phyloP scores from a whole-genome alignment of 306 rosid species.

The Trifolium dubium region DNA sequence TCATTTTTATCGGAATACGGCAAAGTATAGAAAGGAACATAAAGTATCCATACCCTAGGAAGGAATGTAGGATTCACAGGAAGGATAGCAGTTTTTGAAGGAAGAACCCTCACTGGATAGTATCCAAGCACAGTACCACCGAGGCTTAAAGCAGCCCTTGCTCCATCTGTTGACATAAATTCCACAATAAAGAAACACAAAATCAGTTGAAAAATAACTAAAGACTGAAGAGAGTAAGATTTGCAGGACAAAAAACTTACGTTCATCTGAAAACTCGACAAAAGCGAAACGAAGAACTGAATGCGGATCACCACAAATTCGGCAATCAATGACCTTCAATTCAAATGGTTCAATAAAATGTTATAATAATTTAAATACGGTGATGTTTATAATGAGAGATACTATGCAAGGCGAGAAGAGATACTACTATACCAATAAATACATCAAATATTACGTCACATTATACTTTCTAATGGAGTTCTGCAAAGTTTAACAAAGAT shows the following conservation, averaged over 20 bases:
- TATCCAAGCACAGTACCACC: conserved; percentile 95
- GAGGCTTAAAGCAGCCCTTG: conserved; percentile 82
- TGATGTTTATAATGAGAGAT: neutral
- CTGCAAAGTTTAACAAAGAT: conserved; percentile 2
- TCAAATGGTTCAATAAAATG: conserved; percentile 31
- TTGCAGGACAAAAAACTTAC: conserved; percentile 62
- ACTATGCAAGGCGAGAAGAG: conserved; percentile 14
- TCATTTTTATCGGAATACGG: conserved; percentile 21
- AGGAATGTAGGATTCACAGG: conserved; percentile 98
- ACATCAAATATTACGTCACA: conserved; percentile 29
- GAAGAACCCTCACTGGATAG: conserved; percentile 93
- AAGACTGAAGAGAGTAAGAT: neutral
- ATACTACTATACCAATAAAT: conserved; percentile 24
- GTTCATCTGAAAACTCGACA: conserved; percentile 93
- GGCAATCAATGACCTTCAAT: conserved; percentile 92
- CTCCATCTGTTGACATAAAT: conserved; percentile 73
- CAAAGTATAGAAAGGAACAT: neutral
- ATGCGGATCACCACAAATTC: conserved; percentile 97
- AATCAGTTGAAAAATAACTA: conserved; percentile 6
- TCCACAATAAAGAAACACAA: conserved; percentile 35
- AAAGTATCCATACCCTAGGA: conserved; percentile 72
- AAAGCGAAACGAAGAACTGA: conserved; percentile 98
- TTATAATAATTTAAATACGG: conserved; percentile 23
- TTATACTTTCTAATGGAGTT: conserved; percentile 24
- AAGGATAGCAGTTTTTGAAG: conserved; percentile 97